phyloP scores from a whole-genome alignment of 768 basidiomycete species.

The Dacryopinax primogenitus region DNA sequence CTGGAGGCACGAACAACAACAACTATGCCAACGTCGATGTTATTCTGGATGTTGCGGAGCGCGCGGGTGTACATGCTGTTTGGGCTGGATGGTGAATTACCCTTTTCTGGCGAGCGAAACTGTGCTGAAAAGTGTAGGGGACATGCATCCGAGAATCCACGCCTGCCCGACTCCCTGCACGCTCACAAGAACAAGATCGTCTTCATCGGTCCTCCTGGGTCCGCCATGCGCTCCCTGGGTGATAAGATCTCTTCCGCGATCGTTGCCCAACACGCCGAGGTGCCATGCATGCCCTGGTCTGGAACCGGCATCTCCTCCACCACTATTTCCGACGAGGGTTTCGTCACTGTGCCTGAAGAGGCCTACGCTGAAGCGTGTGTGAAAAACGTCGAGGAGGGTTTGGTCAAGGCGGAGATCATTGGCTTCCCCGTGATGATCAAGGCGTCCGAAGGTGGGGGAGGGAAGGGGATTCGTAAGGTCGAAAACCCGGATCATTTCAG shows the following conservation, averaged over 20 bases:
- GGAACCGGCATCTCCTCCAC: slow-evolving; percentile 89
- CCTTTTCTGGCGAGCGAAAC: background rate
- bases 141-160: slow-evolving; percentile 97
- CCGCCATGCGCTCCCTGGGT: slow-evolving; percentile 95
- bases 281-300: slow-evolving; percentile 99
- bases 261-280: slow-evolving; percentile 89
- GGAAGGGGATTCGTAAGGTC: slow-evolving; percentile 96
- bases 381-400: slow-evolving; percentile 71
- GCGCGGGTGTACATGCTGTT: slow-evolving; percentile 93
- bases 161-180: slow-evolving; percentile 83
- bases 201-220: slow-evolving; percentile 97
- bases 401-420: slow-evolving; percentile 70
- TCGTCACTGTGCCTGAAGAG: slow-evolving; percentile 84
- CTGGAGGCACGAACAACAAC: slow-evolving; percentile 97
- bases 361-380: slow-evolving; percentile 85
- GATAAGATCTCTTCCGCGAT: slow-evolving; percentile 99
- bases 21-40: slow-evolving; percentile 99
- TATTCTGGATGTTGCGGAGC: slow-evolving; percentile 95
- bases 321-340: slow-evolving; percentile 67
- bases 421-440: slow-evolving; percentile 99
- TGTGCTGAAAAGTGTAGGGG: slow-evolving; percentile 36
- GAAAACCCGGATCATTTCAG: slow-evolving; percentile 77
- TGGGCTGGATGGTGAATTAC: slow-evolving; percentile 84
- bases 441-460: slow-evolving; percentile 96
- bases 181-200: slow-evolving; percentile 92